Evolutionary conservation across 2,329 filamentous ascomycete genomes (phyloP), one percentile per base, ranked within the genome.

Genomic region (Diaporthe sp.): DNA sequence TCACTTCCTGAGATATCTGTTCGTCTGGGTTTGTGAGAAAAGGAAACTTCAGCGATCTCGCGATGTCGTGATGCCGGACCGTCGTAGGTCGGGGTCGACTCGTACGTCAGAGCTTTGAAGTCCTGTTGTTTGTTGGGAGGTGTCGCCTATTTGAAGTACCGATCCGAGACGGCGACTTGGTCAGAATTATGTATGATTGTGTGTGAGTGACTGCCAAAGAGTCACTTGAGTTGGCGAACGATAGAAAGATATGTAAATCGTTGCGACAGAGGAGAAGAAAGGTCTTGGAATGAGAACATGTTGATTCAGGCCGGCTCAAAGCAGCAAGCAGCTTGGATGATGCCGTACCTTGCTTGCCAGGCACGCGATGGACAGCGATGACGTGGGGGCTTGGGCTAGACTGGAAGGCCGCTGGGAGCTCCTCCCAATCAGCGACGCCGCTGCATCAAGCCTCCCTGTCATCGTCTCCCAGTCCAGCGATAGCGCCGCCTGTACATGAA

Each of bases 311-410:
- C 37, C 42, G 34, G 34, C 65, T 69, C 31, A 28, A 22, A 25
- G 22, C 44, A 55, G 65, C 65, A 42, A 65, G 28, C 8, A 51
- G 44, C 39, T 65, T 42, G 2, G 22, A 17, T 28, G 46, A 68
- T 68, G 31, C 17, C 65, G 65, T 42, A 37, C 46, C 65, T 28
- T 53, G 46, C 34, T 31, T n/a, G 15, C 42, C 10, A 44, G 37
- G 34, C 58, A 65, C 61, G 59, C 70, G 70, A 71, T 58, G 51
- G 37, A 71, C 68, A 34, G 25, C 58, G 13, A 73, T 73, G 71
- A 65, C 71, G 71, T 73, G 71, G 46, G 70, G 46, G 58, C 71
- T 34, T 65, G 25, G 25, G 15, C 25, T 10, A 65, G 42, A 39
- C 31, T 22, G 46, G 25, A 46, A 53, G 19, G 49, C 58, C 37